Conservation (phyloP, 495 filamentous ascomycete genomes). For the Penicillium argentinense region DNA sequence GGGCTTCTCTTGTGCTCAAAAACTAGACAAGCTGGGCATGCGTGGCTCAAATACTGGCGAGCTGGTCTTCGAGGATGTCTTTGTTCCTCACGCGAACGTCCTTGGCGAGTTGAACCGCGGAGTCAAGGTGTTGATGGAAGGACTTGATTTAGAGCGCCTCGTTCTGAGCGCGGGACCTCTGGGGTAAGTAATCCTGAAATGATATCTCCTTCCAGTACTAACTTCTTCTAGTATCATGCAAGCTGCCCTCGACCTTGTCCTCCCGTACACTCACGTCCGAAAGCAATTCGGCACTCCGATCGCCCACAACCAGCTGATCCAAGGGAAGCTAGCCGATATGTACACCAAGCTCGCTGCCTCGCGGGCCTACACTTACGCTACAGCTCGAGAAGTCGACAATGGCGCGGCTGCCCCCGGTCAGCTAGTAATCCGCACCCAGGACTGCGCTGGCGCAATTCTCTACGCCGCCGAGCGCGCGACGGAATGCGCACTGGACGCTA, state of each 20-base stretch:
- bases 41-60: conserved; percentile 96
- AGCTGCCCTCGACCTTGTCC: conserved; percentile 78
- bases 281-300: conserved; percentile 88
- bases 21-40: conserved; percentile 98
- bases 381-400: conserved; percentile 74
- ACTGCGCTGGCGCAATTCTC: conserved; percentile 92
- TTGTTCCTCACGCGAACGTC: conserved; percentile 79
- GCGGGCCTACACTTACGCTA: conserved; percentile 74
- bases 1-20: conserved; percentile 85
- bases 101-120: conserved; percentile 79
- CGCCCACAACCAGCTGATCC: conserved; percentile 89
- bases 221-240: conserved; percentile 75
- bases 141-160: conserved; percentile 88
- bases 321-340: conserved; percentile 95
- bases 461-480: conserved; percentile 94
- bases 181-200: conserved; percentile 45
- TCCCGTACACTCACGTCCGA: conserved; percentile 87
- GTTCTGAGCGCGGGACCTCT: conserved; percentile 89
- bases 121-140: conserved; percentile 92
- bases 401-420: conserved; percentile 44
- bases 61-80: conserved; percentile 87
- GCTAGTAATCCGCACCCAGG: conserved; percentile 69
- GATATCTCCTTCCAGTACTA: neutral
- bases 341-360: conserved; percentile 88
- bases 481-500: conserved; percentile 83